These are phyloP conservation scores for Besnoitia besnoiti DNA, from an alignment of 169 alveolate genomes.

Conservation along the genomic window DNA sequence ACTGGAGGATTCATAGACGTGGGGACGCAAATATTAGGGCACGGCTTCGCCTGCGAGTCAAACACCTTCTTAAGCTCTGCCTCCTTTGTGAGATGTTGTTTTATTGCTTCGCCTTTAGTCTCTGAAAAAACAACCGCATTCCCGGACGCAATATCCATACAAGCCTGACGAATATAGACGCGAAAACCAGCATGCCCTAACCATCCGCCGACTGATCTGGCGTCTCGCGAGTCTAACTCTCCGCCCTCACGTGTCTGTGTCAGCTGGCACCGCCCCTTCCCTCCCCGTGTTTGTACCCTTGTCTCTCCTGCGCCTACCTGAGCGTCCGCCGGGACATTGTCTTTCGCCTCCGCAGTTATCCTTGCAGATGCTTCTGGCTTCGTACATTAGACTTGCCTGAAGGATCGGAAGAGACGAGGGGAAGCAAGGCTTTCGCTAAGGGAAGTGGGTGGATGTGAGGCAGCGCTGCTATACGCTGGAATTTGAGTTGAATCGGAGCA, in stretches of 20 bases:
- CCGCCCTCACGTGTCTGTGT: not conserved
- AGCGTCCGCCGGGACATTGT: not conserved
- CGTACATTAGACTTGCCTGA: not conserved
- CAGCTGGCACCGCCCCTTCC: not conserved
- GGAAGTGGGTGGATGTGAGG: not conserved
- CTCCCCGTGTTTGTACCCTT: not conserved
- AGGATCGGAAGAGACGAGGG: not conserved
- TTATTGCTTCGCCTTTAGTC: not conserved
- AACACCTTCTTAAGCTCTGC: conserved; percentile 3
- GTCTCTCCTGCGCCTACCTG: not conserved
- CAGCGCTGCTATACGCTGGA: not conserved
- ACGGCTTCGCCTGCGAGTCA: not conserved
- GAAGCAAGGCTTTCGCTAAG: not conserved
- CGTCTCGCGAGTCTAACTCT: not conserved
- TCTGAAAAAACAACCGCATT: not conserved
- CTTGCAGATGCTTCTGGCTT: not conserved
- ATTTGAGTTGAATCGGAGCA: not conserved
- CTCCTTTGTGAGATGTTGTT: not conserved
- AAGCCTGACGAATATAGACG: too few relatives aligned
- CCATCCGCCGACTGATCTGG: not conserved
- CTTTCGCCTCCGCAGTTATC: conserved; percentile 25
- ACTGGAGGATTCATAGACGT: not conserved
- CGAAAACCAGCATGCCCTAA: too few relatives aligned
- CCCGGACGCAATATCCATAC: too few relatives aligned
- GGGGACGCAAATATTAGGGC: not conserved